A percentile compares a stretch with the other conserved stretches of the same genome.
Evolutionary conservation across 2,329 filamentous ascomycete genomes (phyloP).

Genomic region (Exutisphaerella laricina): DNA sequence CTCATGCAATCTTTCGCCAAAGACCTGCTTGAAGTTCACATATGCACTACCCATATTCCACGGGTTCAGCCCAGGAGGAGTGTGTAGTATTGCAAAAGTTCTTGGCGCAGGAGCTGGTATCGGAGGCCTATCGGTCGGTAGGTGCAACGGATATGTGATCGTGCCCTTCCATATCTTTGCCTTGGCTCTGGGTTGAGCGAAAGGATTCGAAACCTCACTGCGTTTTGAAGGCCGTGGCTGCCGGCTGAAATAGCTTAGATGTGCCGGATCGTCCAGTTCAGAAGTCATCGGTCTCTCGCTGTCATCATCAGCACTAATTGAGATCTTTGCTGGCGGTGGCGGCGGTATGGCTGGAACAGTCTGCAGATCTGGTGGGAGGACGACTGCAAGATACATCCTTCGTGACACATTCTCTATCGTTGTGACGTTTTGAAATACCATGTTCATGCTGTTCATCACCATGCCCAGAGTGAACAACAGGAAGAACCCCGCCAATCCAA

Average conservation of each 20-base stretch:
- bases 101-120: constrained; percentile 38
- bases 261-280: constrained; percentile 33
- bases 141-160: constrained; percentile 54
- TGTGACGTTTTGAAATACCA: constrained; percentile 68
- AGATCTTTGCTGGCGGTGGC: constrained; percentile 15
- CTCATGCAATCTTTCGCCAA: constrained; percentile 65
- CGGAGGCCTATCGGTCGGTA: constrained; percentile 31
- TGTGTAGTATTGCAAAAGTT: constrained; percentile 74
- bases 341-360: constrained; percentile 18
- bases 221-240: constrained; percentile 17
- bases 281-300: constrained; percentile 29
- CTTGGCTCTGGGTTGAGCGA: constrained; percentile 3
- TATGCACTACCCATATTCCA: constrained; percentile 66
- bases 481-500: constrained; percentile 67
- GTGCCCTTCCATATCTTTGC: constrained; percentile 36
- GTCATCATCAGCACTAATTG: constrained; percentile 10
- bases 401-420: constrained; percentile 71
- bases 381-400: constrained; percentile 68
- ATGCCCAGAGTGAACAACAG: constrained; percentile 75
- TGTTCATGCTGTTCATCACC: constrained; percentile 64
- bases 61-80: constrained; percentile 70
- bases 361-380: constrained; percentile 49
- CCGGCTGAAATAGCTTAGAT: constrained; percentile 29
- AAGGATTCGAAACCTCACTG: too few relatives aligned
- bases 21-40: constrained; percentile 70